These are phyloP conservation scores for Daldinia eschscholtzii DNA, from an alignment of 2,329 filamentous ascomycete genomes.

Conservation along the genomic window DNA sequence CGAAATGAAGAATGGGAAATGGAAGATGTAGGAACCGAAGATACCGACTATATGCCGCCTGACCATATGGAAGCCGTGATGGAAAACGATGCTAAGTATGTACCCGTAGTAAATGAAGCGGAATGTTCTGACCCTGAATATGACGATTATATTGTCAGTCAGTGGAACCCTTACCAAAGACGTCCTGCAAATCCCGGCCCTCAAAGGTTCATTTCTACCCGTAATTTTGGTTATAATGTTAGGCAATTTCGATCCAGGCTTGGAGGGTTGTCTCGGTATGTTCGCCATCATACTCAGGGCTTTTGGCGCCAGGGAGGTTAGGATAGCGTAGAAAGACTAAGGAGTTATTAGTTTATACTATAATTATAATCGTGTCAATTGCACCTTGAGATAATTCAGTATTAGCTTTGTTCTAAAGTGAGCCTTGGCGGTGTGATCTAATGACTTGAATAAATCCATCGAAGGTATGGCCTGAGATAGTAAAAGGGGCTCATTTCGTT, in stretches of 20 bases:
- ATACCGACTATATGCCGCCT: constrained; percentile 1
- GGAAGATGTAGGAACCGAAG: constrained; percentile 1
- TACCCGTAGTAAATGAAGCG: neutral
- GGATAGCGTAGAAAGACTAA: neutral
- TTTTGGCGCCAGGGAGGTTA: neutral
- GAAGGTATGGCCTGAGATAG: neutral
- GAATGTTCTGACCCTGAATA: constrained; percentile 6
- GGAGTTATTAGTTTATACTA: neutral
- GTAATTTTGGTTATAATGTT: constrained; percentile 25
- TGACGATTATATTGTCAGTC: constrained; percentile 24
- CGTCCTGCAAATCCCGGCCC: too few species aligned
- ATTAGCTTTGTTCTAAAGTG: neutral
- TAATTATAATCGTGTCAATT: neutral
- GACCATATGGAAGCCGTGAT: neutral
- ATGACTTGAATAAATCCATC: neutral
- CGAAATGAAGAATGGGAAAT: constrained; percentile 16
- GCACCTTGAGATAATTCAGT: too few species aligned
- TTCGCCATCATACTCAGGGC: neutral
- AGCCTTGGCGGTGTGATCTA: neutral
- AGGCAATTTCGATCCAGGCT: neutral
- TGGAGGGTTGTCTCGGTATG: neutral
- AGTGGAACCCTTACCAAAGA: constrained; percentile 24
- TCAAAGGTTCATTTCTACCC: neutral
- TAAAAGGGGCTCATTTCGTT: neutral
- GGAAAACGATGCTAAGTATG: neutral